A percentile compares a stretch with the other conserved stretches of the same genome.
phyloP scores from a whole-genome alignment of 495 filamentous ascomycete species.

The Podospora pseudoanserina region DNA sequence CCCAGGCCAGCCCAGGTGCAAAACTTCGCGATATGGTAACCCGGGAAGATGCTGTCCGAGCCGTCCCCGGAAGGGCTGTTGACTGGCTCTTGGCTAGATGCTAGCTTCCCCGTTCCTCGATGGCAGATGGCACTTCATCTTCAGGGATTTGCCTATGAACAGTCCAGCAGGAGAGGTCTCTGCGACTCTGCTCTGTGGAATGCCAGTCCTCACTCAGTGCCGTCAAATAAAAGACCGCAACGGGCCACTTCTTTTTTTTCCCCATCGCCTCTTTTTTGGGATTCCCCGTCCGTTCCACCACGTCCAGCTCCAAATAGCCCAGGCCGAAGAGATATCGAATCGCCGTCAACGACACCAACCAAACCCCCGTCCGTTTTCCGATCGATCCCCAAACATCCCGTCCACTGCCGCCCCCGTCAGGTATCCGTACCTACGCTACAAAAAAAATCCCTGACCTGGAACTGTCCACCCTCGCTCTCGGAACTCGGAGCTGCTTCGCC shows the following conservation, averaged over 20 bases:
- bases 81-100: conserved; percentile 6
- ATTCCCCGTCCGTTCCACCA: neutral
- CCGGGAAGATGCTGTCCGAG: conserved; percentile 14
- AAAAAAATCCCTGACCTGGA: neutral
- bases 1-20: neutral
- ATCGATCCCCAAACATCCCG: conserved; percentile 2
- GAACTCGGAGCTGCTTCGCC: conserved; percentile 1
- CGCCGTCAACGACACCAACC: neutral
- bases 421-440: neutral
- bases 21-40: conserved; percentile 1
- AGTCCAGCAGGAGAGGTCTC: neutral
- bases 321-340: neutral
- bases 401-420: neutral
- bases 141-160: neutral
- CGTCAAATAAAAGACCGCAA: conserved; percentile 3
- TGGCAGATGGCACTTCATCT: neutral
- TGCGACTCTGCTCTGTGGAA: conserved; percentile 6
- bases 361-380: neutral
- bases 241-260: neutral
- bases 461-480: conserved; percentile 3
- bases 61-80: conserved; percentile 14
- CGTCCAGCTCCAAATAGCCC: neutral
- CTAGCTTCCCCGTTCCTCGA: conserved; percentile 1
- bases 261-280: neutral
- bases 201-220: conserved; percentile 4